Base-by-base conservation (phyloP, 495 filamentous ascomycete genomes). In the Terfezia claveryi region DNA sequence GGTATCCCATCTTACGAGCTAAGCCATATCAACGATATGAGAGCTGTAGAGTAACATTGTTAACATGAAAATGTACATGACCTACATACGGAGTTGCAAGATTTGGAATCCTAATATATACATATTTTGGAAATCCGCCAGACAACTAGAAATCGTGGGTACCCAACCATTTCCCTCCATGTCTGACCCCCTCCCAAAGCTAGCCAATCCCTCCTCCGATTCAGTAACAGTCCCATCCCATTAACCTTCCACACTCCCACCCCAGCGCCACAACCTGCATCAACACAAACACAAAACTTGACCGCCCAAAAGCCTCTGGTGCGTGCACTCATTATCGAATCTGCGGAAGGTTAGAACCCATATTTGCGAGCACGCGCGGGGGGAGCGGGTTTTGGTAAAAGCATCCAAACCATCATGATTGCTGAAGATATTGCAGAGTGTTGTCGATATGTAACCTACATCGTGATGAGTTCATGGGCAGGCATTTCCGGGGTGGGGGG, bases 391-490 rank as follows among this genome's bases (percentile, higher is more conserved):
- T 89, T 73, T 94, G 95, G 77, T n/a, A 99, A 99, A 49, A 94
- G 77, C 85, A 94, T 95, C 61, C 84, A 87, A 8, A 95, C 87
- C 91, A 96, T 96, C 87, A 96, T 94, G 66, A 99, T n/a, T 95
- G 69, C 80, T 87, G 74, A 99, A 99, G 58, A 99, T 95, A n/a
- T 70, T 99, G 91, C 32, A 99, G 80, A 55, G 83, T 85, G 71
- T 95, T 96, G 63, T 89, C 91, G 91, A 94, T 91, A 99, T 96
- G 76, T n/a, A n/a, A n/a, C n/a, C n/a, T 99, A 99, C 88, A 96
- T 96, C 81, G 94, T 94, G 70, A 99, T 87, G 50, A 87, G 56
- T 92, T 95, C 91, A 98, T 96, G 53, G 91, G 91, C 49, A 99
- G 74, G 65, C 82, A 80, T 71, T 99, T 99, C 52, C 87, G 81